A percentile compares a stretch with the other conserved stretches of the same genome.
Conservation (phyloP, 2,329 filamentous ascomycete genomes). For the Geoglossum cookeanum region DNA sequence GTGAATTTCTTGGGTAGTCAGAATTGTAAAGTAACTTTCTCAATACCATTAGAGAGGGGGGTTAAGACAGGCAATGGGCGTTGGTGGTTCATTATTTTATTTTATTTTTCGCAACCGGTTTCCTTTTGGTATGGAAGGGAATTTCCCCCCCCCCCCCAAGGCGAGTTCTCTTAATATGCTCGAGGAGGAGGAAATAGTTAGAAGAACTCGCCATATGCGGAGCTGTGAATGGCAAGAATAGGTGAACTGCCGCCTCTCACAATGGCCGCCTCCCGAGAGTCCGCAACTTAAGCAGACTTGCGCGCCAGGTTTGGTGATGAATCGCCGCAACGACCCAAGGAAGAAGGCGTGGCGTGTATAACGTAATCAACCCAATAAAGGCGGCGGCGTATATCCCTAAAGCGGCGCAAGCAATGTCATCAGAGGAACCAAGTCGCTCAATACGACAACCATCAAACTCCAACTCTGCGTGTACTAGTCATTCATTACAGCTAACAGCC, state of each 20-base stretch:
- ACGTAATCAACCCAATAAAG: not conserved
- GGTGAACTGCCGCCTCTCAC: no score
- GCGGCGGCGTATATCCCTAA: not conserved
- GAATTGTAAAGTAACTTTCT: not conserved
- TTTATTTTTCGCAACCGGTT: not conserved
- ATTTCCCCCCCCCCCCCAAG: no score
- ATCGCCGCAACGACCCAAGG: no score
- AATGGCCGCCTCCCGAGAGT: not conserved
- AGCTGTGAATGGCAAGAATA: no score
- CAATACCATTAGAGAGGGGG: not conserved
- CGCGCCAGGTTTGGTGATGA: no score
- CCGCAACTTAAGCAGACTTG: not conserved
- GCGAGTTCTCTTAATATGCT: no score
- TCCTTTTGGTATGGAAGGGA: not conserved
- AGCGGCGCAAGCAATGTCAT: not conserved
- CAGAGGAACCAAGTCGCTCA: not conserved
- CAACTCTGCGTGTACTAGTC: not conserved
- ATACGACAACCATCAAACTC: not conserved
- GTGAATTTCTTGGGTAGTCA: not conserved
- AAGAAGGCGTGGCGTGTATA: no score
- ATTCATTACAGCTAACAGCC: not conserved
- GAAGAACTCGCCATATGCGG: no score
- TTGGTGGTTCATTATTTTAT: not conserved
- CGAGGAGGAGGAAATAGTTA: no score
- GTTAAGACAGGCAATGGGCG: not conserved